Evolutionary conservation across 1,284 basidiomycete species (phyloP).

Genomic region (Cutaneotrichosporon mucoides): DNA sequence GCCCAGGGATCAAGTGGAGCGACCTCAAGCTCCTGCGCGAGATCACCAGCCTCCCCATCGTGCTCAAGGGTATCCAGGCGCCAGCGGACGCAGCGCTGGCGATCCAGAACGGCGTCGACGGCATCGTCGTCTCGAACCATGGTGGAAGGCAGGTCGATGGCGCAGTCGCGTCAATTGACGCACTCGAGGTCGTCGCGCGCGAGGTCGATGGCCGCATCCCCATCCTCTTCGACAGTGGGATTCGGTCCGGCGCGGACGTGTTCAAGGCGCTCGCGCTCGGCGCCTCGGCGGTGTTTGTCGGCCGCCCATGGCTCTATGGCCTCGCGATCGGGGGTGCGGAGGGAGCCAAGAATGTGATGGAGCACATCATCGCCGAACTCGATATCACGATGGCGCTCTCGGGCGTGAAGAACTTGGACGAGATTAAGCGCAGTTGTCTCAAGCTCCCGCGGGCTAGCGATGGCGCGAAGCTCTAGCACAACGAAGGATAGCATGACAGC

Average conservation of each 20-base stretch:
- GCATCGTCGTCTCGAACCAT: conserved; percentile 76
- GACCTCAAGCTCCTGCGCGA: conserved; percentile 11
- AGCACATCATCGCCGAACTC: conserved; percentile 60
- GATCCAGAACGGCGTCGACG: conserved; percentile 61
- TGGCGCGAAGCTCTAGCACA: neutral
- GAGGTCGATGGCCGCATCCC: conserved; percentile 54
- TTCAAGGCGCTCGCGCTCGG: conserved; percentile 59
- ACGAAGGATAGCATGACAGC: neutral
- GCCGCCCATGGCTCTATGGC: conserved; percentile 55
- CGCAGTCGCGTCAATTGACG: conserved; percentile 65
- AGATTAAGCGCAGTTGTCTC: conserved; percentile 15
- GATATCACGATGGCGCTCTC: conserved; percentile 50
- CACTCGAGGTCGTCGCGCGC: conserved; percentile 53
- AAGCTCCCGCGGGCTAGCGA: neutral
- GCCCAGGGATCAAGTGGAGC: conserved; percentile 8
- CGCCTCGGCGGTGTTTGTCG: conserved; percentile 41
- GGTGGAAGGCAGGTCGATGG: conserved; percentile 80
- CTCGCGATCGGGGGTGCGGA: conserved; percentile 60
- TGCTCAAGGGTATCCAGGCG: conserved; percentile 62
- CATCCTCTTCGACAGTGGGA: conserved; percentile 73
- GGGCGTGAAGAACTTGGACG: conserved; percentile 18
- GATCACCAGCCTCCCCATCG: conserved; percentile 49
- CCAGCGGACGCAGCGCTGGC: conserved; percentile 66
- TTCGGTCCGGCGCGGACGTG: conserved; percentile 68
- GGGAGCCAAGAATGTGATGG: conserved; percentile 64